Conservation (phyloP, 805 yeast genomes). For the Brettanomyces anomalus region DNA sequence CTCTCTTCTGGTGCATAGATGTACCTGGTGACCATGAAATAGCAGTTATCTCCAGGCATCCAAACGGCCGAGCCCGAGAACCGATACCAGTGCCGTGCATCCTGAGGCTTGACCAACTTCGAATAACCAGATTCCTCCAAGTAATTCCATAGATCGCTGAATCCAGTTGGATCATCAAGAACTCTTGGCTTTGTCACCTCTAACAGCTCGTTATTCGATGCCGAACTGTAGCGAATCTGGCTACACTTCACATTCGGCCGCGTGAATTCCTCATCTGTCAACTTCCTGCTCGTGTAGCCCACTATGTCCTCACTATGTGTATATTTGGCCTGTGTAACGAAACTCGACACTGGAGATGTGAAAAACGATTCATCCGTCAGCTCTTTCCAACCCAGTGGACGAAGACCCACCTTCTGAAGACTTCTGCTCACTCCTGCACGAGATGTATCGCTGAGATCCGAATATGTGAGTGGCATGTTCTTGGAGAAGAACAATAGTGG, state of each 20-base stretch:
- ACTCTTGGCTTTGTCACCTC: not conserved
- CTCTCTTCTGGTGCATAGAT: constrained; percentile 27
- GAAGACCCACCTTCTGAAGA: not conserved
- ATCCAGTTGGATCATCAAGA: not conserved
- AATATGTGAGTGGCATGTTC: not conserved
- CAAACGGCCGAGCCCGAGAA: constrained; percentile 45
- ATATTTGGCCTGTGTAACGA: not conserved
- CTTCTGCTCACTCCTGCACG: not conserved
- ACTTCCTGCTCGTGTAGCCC: not conserved
- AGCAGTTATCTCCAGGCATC: constrained; percentile 41
- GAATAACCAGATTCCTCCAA: not conserved
- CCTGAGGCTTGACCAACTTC: not conserved
- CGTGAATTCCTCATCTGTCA: not conserved
- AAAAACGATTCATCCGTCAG: not conserved
- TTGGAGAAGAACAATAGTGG: no score
- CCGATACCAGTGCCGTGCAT: constrained; percentile 29
- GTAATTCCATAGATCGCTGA: not conserved
- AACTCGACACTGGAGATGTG: not conserved
- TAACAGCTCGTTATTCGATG: not conserved
- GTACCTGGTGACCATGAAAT: constrained; percentile 36
- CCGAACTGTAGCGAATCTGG: not conserved
- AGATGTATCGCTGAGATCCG: not conserved
- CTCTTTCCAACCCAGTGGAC: not conserved
- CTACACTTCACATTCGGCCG: not conserved
- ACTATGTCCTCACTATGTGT: not conserved